A percentile compares a stretch with the other conserved stretches of the same genome.
These are phyloP conservation scores for Cymbidium sinense DNA, from an alignment of 106 monocot species.

Conservation along the genomic window DNA sequence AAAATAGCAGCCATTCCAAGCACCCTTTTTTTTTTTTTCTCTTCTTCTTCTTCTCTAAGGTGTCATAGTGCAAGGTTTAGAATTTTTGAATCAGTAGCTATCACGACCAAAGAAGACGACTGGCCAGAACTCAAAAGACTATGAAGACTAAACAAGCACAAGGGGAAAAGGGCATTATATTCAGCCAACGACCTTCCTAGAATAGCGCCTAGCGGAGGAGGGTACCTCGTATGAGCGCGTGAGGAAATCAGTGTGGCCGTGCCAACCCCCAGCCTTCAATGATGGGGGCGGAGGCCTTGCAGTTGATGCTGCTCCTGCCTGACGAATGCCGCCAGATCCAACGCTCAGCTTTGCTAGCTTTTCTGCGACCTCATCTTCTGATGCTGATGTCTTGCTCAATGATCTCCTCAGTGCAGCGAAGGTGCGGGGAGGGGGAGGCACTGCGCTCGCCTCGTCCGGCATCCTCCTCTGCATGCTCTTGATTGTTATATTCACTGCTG, in stretches of 20 bases:
- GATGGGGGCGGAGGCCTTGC: conserved; percentile 22
- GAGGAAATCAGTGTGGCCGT: conserved; percentile 20
- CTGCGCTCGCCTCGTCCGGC: too few species aligned
- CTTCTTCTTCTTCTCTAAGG: too few species aligned
- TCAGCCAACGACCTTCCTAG: conserved; percentile 35
- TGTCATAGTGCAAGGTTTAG: too few species aligned
- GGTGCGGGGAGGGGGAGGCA: not conserved
- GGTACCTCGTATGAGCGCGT: conserved; percentile 27
- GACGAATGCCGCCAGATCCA: conserved; percentile 9
- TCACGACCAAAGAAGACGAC: too few species aligned
- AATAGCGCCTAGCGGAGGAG: conserved; percentile 23
- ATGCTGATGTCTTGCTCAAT: conserved; percentile 7
- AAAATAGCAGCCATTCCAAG: too few species aligned
- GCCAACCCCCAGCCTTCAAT: conserved; percentile 74
- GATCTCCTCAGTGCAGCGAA: not conserved
- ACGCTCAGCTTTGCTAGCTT: conserved; percentile 41
- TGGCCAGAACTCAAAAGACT: too few species aligned
- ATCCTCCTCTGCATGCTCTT: conserved; percentile 1
- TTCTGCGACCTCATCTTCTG: conserved; percentile 20
- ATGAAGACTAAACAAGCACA: too few species aligned
- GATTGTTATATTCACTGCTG: not conserved
- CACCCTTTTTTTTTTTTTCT: too few species aligned
- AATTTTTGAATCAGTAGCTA: too few species aligned
- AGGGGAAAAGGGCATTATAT: too few species aligned
- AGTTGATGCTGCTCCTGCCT: not conserved